These are phyloP conservation scores for Acer negundo DNA, from an alignment of 345 rosid genomes.

Conservation along the genomic window DNA sequence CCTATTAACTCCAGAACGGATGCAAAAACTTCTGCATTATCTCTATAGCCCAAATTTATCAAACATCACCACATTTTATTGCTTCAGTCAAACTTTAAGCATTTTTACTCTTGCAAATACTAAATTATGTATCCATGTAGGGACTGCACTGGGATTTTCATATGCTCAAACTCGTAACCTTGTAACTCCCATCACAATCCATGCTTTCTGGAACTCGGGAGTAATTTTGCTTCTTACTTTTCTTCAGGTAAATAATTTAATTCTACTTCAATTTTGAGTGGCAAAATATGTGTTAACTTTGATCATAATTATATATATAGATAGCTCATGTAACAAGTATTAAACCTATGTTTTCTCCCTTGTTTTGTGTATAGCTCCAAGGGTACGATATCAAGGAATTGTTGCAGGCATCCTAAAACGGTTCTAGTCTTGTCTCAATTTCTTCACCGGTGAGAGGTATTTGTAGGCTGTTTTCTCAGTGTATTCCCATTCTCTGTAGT, in stretches of 20 bases:
- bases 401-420: slow-evolving; percentile 51
- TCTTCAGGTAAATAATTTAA: slow-evolving; percentile 61
- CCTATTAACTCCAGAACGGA: slow-evolving; percentile 1
- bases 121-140: slow-evolving; percentile 30
- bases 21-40: background rate
- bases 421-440: background rate
- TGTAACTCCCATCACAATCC: slow-evolving; percentile 73
- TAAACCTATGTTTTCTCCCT: slow-evolving; percentile 13
- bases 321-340: background rate
- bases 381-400: slow-evolving; percentile 86
- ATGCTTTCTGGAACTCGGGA: slow-evolving; percentile 88
- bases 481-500: background rate
- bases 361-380: slow-evolving; percentile 51
- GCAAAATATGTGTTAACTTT: background rate
- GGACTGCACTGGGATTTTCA: slow-evolving; percentile 70
- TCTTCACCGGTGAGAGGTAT: background rate
- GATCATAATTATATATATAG: background rate
- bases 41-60: slow-evolving; percentile 7
- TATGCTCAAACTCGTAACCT: slow-evolving; percentile 95
- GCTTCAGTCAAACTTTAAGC: too few species aligned
- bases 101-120: background rate
- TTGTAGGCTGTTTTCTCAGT: background rate
- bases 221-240: slow-evolving; percentile 80
- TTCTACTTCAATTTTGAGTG: background rate
- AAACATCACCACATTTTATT: background rate